These are phyloP conservation scores for Arachis stenosperma DNA, from an alignment of 306 rosid genomes.

Conservation along the genomic window DNA sequence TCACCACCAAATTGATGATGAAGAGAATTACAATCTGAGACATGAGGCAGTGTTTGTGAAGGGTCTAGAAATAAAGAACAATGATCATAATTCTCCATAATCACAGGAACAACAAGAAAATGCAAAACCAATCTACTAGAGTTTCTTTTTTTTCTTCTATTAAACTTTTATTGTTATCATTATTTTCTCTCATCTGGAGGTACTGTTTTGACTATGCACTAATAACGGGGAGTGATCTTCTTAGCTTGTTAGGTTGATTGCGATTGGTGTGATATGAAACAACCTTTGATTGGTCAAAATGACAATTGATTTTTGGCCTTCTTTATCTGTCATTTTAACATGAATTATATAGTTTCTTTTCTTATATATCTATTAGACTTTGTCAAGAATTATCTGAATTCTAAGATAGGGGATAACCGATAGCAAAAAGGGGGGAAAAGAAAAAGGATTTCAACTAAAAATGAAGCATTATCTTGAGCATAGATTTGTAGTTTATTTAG, in stretches of 20 bases:
- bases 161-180: too few relatives aligned
- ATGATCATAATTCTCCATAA: conserved; percentile 62
- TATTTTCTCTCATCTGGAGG: conserved; percentile 48
- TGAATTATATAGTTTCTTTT: neutral
- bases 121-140: conserved; percentile 39
- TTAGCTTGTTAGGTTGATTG: conserved; percentile 55
- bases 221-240: conserved; percentile 57
- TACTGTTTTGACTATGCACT: conserved; percentile 54
- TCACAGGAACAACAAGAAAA: conserved; percentile 2
- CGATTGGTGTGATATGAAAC: conserved; percentile 60
- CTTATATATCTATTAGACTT: conserved; percentile 39
- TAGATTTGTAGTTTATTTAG: conserved; percentile 10
- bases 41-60: conserved; percentile 46
- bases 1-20: conserved; percentile 58
- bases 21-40: conserved; percentile 42
- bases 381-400: conserved; percentile 10
- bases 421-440: neutral
- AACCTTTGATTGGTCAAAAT: conserved; percentile 61
- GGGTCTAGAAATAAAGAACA: conserved; percentile 51
- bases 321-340: conserved; percentile 64
- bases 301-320: conserved; percentile 60
- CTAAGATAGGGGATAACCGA: neutral
- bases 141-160: conserved; percentile 2
- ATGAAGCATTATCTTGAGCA: conserved; percentile 7
- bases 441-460: conserved; percentile 15